Evolutionary conservation across 176 grass and related monocot genomes (phyloP), one percentile per base, ranked within the genome.

Genomic region (Avena eriantha): DNA sequence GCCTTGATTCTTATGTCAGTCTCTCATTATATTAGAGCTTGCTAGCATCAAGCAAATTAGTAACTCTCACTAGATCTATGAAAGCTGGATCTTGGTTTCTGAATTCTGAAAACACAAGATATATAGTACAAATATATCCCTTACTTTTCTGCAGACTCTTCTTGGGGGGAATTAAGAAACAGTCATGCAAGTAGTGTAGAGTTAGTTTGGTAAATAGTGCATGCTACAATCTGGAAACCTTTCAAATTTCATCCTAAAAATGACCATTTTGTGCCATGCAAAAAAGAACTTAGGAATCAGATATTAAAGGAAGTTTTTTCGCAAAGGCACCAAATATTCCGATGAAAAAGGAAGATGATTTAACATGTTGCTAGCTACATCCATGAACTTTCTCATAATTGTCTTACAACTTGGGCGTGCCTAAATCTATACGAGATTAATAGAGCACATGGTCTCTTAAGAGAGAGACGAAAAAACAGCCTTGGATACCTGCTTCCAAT

Each of bases 401-500:
- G 2, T n/a, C 19, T 43, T 0, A 13, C 19, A 48, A 4, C 9
- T 70, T 70, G 3, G 18, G 17, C 39, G 35, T 70, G 67, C 67
- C 18, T 43, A 56, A 8, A 56, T 56, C 66, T 10, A 10, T 39
- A 69, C 11, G 3, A 73, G 41, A 46, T 47, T 14, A 29, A 29
- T 29, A 4, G 70, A 49, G 12, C n/a, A 46, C n/a, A 73, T 48
- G 43, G 5, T 6, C n/a, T 21, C 17, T 70, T 21, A 21, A 31
- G 14, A 66, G 63, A 36, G 65, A 36, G 65, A 68, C 10, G 10
- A 10, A 65, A 2, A 73, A 26, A 5, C 2, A 10, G 13, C 19
- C 15, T 33, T 3, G 6, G 34, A 3, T 86, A 98, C 96, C 96
- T 98, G 96, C 96, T 98, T 86, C 96, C 96, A 71, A 98, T 95